Base-by-base conservation (phyloP, 2,329 filamentous ascomycete species). In the Chaetomium globosum region DNA sequence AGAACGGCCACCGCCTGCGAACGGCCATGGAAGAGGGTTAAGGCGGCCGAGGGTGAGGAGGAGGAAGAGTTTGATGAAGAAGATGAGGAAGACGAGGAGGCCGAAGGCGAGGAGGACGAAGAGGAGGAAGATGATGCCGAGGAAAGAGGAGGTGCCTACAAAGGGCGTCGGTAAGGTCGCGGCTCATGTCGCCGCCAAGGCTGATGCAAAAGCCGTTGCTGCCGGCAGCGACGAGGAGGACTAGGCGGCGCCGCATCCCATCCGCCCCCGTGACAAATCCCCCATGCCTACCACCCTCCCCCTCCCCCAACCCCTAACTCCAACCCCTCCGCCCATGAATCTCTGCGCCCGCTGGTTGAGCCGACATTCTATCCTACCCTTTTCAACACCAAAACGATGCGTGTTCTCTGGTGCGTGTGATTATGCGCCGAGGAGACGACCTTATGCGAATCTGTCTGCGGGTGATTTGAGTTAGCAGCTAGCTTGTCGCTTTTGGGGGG, bases 91-190 rank as follows among this genome's bases (percentile, higher is more conserved):
- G 73, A 66, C 1, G 73, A 70, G 21, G 72, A 70, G 2, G 69
- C 58, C 4, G 71, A 68, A 5, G 72, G 69, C 21, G 71, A 68
- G 2, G 71, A 68, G 12, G 72, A 69, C 2, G 73, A 67, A 0
- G 73, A 71, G 33, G 72, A 72, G 9, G 66, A 60, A 4, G 72
- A 69, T 23, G 75, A 74, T 0, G 74, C 71, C 4, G 77, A 77
- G 1, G 77, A 77, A 77, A 13, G 74, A 74, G 12, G 74, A 72
- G 36, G 55, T 30, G 5, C 65, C 66, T 21, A 46, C 60, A 7
- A 70, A 70, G 63, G 23, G 66, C 4, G 65, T 67, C 53, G 64
- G 60, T 33, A 68, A 69, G 60, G 66, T 59, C 16, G 58, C 56
- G n/a, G 58, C 43, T 3, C 28, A 49, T 10, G n/a, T 61, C 19